Evolutionary conservation across 2,329 filamentous ascomycete genomes (phyloP).

Genomic region (Colletotrichum sp.): DNA sequence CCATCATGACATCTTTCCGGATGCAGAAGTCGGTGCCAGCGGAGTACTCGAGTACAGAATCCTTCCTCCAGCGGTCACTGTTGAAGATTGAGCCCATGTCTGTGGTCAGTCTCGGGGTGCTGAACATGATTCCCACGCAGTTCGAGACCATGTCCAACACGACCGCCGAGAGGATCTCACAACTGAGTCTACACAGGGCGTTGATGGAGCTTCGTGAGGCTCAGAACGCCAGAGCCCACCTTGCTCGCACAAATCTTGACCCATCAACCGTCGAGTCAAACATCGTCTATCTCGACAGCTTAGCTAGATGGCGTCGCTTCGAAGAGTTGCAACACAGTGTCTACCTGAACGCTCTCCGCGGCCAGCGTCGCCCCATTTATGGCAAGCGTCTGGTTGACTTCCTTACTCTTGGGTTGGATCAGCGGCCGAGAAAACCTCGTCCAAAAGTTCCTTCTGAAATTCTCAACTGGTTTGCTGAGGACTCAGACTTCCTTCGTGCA

Average conservation of each 20-base stretch:
- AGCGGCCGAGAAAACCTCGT: slow-evolving; percentile 62
- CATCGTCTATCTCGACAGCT: slow-evolving; percentile 74
- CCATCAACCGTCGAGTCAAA: slow-evolving; percentile 72
- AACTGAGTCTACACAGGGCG: slow-evolving; percentile 71
- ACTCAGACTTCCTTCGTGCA: slow-evolving; percentile 64
- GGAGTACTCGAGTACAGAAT: slow-evolving; percentile 75
- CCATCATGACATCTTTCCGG: slow-evolving; percentile 95
- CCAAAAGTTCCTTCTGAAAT: slow-evolving; percentile 66
- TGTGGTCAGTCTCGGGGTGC: slow-evolving; percentile 72
- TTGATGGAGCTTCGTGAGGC: slow-evolving; percentile 74
- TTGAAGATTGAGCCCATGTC: slow-evolving; percentile 66
- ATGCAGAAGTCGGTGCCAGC: slow-evolving; percentile 81
- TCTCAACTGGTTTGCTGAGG: slow-evolving; percentile 77
- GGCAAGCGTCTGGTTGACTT: slow-evolving; percentile 79
- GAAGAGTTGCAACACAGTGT: slow-evolving; percentile 82
- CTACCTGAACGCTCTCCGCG: slow-evolving; percentile 80
- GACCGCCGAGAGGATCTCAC: slow-evolving; percentile 59
- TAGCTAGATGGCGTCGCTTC: slow-evolving; percentile 70
- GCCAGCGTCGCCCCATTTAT: slow-evolving; percentile 81
- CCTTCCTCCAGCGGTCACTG: slow-evolving; percentile 69
- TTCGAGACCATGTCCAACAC: slow-evolving; percentile 68
- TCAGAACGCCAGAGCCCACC: slow-evolving; percentile 67
- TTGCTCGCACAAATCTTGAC: slow-evolving; percentile 60
- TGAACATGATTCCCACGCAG: slow-evolving; percentile 77
- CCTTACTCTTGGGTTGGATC: slow-evolving; percentile 67